phyloP scores from a whole-genome alignment of 2,329 filamentous ascomycete genomes.

The Stagonosporopsis vannaccii region DNA sequence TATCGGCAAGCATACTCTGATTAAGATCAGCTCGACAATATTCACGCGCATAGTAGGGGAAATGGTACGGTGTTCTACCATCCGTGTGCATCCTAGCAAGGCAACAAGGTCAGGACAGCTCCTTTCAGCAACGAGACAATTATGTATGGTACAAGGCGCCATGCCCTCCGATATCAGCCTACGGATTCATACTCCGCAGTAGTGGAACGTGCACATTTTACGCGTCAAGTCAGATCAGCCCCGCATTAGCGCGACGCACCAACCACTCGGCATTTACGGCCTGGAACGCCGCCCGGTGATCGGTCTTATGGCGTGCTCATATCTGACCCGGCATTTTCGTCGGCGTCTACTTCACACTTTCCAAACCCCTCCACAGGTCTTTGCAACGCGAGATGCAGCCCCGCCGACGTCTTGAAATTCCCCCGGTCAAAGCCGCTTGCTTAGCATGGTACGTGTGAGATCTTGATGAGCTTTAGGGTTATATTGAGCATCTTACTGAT shows the following conservation, averaged over 20 bases:
- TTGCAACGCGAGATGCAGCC: slow-evolving; percentile 1
- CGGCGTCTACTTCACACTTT: slow-evolving; percentile 1
- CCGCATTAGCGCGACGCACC: neutral
- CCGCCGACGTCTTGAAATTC: slow-evolving; percentile 10
- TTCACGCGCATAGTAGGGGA: too few species aligned
- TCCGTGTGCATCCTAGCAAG: too few species aligned
- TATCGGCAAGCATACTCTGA: too few species aligned
- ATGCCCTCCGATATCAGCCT: too few species aligned
- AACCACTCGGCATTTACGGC: neutral
- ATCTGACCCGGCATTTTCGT: neutral
- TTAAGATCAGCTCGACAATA: too few species aligned
- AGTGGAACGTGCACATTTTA: neutral
- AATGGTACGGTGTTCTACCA: too few species aligned
- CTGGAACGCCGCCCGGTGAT: neutral
- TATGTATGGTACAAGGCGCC: too few species aligned
- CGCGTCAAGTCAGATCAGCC: neutral
- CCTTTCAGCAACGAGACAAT: too few species aligned
- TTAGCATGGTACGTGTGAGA: slow-evolving; percentile 12
- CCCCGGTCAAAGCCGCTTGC: slow-evolving; percentile 15
- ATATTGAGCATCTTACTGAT: neutral
- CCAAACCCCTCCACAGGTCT: neutral
- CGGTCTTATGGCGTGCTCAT: neutral
- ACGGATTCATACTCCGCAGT: too few species aligned
- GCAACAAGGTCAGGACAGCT: too few species aligned
- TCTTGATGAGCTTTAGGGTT: too few species aligned